Percentiles rank a stretch among this genome's conserved stretches.
Conservation (phyloP, 2,329 filamentous ascomycete species). For the Phialocephala sp. region DNA sequence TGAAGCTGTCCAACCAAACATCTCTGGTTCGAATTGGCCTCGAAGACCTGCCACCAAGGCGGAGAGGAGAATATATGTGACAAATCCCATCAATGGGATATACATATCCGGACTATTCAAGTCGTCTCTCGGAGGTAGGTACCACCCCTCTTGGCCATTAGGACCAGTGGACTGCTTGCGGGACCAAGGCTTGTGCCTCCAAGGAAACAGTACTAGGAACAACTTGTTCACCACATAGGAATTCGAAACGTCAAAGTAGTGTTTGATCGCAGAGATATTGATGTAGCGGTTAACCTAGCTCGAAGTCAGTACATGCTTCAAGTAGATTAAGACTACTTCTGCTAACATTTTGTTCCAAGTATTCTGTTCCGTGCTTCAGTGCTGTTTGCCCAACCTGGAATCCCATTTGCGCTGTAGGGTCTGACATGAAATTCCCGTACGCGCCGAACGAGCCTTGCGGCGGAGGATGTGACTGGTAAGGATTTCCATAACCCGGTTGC, state of each 20-base stretch:
- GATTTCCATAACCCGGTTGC: slow-evolving; percentile 71
- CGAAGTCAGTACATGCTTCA: slow-evolving; percentile 25
- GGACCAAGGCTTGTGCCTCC: slow-evolving; percentile 97
- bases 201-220: slow-evolving; percentile 92
- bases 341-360: slow-evolving; percentile 89
- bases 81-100: slow-evolving; percentile 96
- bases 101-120: slow-evolving; percentile 99
- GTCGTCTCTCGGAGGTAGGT: slow-evolving; percentile 91
- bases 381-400: slow-evolving; percentile 93
- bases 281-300: slow-evolving; percentile 78
- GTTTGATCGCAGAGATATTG: slow-evolving; percentile 91
- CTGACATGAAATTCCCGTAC: slow-evolving; percentile 94
- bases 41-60: slow-evolving; percentile 88
- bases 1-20: slow-evolving; percentile 90
- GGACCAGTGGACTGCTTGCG: slow-evolving; percentile 80
- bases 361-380: slow-evolving; percentile 89
- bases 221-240: slow-evolving; percentile 95
- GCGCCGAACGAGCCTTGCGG: slow-evolving; percentile 62
- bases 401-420: slow-evolving; percentile 92
- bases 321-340: slow-evolving; percentile 33
- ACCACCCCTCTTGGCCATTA: slow-evolving; percentile 75
- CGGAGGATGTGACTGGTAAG: slow-evolving; percentile 68
- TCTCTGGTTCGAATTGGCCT: slow-evolving; percentile 91
- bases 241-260: slow-evolving; percentile 99
- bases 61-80: slow-evolving; percentile 95